These are phyloP conservation scores for Capronia americana DNA, from an alignment of 2,329 filamentous ascomycete species.

Conservation along the genomic window DNA sequence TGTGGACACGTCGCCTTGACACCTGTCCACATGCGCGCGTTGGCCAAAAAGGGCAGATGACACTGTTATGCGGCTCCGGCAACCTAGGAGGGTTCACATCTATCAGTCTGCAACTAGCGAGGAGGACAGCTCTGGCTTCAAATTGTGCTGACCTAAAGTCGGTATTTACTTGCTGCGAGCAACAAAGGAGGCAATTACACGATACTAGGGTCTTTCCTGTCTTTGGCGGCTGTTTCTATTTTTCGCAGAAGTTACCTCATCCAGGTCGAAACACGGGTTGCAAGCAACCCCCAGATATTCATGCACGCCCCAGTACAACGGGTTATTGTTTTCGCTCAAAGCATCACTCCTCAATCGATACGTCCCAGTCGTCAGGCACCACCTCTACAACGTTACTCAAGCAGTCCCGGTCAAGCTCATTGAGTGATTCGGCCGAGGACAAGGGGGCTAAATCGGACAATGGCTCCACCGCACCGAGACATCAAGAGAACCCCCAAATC, in stretches of 20 bases:
- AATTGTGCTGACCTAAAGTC: background rate
- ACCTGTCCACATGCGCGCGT: background rate
- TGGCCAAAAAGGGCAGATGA: background rate
- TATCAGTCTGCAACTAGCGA: background rate
- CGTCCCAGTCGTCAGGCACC: background rate
- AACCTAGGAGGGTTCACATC: slow-evolving; percentile 8
- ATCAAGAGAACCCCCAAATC: too few relatives aligned
- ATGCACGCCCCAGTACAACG: background rate
- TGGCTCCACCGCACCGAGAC: too few relatives aligned
- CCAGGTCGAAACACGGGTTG: background rate
- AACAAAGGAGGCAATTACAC: background rate
- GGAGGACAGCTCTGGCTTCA: background rate
- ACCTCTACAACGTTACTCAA: too few relatives aligned
- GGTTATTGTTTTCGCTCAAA: background rate
- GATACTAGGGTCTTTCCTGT: background rate
- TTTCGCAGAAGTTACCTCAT: background rate
- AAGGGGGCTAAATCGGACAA: too few relatives aligned
- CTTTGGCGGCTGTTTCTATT: background rate
- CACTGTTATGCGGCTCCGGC: background rate
- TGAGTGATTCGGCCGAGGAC: too few relatives aligned
- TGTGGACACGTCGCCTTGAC: background rate
- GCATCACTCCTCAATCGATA: background rate
- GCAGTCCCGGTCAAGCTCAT: too few relatives aligned
- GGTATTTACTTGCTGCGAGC: background rate
- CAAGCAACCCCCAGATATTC: background rate